A percentile compares a stretch with the other conserved stretches of the same genome.
Conservation (phyloP, 75 land plant species). For the Pinus albicaulis region DNA sequence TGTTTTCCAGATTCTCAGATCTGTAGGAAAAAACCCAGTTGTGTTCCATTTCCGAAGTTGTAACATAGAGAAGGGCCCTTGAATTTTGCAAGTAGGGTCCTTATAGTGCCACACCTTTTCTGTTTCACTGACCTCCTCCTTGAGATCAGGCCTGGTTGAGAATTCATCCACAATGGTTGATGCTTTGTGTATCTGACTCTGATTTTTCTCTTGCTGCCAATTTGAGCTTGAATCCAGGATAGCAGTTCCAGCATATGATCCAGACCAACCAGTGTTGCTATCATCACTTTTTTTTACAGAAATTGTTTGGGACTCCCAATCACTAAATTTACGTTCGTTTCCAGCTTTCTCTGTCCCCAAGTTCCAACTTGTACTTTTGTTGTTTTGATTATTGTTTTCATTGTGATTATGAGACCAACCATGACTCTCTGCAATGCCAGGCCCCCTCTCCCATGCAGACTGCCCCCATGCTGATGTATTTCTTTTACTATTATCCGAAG, state of each 20-base stretch:
- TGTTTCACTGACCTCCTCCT: constrained; percentile 35
- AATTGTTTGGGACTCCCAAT: constrained; percentile 2
- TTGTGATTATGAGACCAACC: constrained; percentile 2
- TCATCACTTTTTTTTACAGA: neutral
- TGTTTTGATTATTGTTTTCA: constrained; percentile 1
- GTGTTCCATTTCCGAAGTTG: constrained; percentile 90
- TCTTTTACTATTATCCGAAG: constrained; percentile 27
- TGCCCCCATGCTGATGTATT: constrained; percentile 12
- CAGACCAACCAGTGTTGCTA: constrained; percentile 5
- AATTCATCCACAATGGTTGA: neutral
- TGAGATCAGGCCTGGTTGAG: neutral
- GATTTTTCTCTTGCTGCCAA: constrained; percentile 4
- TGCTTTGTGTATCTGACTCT: neutral
- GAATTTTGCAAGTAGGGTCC: constrained; percentile 85
- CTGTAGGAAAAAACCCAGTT: constrained; percentile 74
- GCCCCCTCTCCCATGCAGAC: constrained; percentile 7
- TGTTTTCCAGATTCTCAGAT: constrained; percentile 71
- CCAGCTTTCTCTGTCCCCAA: constrained; percentile 4
- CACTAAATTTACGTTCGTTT: constrained; percentile 5
- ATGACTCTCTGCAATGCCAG: constrained; percentile 1
- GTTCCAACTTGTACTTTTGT: constrained; percentile 2
- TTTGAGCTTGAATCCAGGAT: constrained; percentile 4
- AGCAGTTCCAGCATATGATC: neutral
- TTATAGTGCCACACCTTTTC: constrained; percentile 88
- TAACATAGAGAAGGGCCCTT: constrained; percentile 94